These are phyloP conservation scores for Camelina neglecta DNA, from an alignment of 345 rosid genomes.

Conservation along the genomic window DNA sequence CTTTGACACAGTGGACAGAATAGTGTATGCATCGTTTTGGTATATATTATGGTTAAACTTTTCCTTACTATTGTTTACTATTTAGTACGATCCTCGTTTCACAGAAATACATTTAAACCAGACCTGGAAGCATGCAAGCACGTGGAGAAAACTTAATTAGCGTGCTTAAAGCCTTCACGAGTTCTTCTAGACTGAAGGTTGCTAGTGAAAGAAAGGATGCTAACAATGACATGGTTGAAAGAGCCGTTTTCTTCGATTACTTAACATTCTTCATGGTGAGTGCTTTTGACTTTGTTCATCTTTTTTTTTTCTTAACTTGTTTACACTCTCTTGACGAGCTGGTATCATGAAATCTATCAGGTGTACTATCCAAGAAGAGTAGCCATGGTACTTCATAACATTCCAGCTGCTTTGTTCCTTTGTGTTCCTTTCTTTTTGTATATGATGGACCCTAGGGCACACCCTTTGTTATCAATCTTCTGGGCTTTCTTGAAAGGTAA, in stretches of 20 bases:
- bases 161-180: slow-evolving; percentile 74
- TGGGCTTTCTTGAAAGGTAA: slow-evolving; percentile 78
- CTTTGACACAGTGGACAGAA: slow-evolving; percentile 89
- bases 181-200: slow-evolving; percentile 72
- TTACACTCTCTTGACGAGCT: slow-evolving; percentile 23
- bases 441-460: slow-evolving; percentile 53
- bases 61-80: slow-evolving; percentile 34
- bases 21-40: slow-evolving; percentile 91
- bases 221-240: slow-evolving; percentile 54
- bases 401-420: slow-evolving; percentile 67
- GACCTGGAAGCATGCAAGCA: slow-evolving; percentile 99
- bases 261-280: slow-evolving; percentile 77
- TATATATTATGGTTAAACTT: slow-evolving; percentile 49
- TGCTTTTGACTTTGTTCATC: slow-evolving; percentile 17
- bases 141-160: slow-evolving; percentile 93
- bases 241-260: slow-evolving; percentile 95
- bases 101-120: slow-evolving; percentile 48
- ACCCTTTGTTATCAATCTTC: slow-evolving; percentile 56
- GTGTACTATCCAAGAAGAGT: slow-evolving; percentile 76
- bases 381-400: slow-evolving; percentile 72
- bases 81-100: slow-evolving; percentile 44
- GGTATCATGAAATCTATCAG: slow-evolving; percentile 53
- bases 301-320: neutral
- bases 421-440: slow-evolving; percentile 64
- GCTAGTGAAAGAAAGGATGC: slow-evolving; percentile 60